Evolutionary conservation across 441 rosid species (phyloP).

Genomic region (Biscutella laevigata): DNA sequence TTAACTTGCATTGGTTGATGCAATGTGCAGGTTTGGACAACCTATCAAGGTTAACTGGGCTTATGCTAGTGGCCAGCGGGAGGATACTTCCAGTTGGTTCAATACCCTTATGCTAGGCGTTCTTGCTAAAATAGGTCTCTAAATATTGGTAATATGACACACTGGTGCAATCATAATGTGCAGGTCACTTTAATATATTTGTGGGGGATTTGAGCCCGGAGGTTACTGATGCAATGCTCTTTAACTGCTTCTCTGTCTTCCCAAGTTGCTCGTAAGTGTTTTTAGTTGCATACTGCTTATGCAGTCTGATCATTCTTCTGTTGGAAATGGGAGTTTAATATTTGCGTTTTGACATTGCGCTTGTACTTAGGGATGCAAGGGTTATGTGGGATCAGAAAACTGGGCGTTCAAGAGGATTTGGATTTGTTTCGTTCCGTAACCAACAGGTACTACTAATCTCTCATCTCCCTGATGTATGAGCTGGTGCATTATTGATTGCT

Average conservation of each 20-base stretch:
- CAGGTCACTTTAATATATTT: conserved; percentile 41
- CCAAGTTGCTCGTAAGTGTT: conserved; percentile 42
- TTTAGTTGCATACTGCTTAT: background rate
- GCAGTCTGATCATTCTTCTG: background rate
- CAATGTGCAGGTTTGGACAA: conserved; percentile 30
- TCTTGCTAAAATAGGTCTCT: background rate
- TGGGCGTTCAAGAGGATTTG: conserved; percentile 96
- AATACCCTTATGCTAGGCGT: background rate
- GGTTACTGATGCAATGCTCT: conserved; percentile 48
- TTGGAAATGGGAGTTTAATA: background rate
- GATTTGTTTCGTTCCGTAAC: conserved; percentile 59
- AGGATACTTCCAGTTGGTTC: conserved; percentile 49
- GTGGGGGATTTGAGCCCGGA: conserved; percentile 50
- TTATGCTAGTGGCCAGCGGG: conserved; percentile 48
- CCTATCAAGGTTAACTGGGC: conserved; percentile 86
- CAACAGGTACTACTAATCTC: conserved; percentile 29
- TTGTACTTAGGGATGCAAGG: conserved; percentile 29
- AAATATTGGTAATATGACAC: background rate
- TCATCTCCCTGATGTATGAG: background rate
- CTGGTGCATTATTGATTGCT: background rate
- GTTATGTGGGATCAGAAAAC: conserved; percentile 99
- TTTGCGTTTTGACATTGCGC: conserved; percentile 12
- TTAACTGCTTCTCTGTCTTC: conserved; percentile 39
- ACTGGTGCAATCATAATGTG: conserved; percentile 1
- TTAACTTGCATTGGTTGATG: background rate